Evolutionary conservation across 305 asterid species (phyloP).

Genomic region (Rubia occidens): DNA sequence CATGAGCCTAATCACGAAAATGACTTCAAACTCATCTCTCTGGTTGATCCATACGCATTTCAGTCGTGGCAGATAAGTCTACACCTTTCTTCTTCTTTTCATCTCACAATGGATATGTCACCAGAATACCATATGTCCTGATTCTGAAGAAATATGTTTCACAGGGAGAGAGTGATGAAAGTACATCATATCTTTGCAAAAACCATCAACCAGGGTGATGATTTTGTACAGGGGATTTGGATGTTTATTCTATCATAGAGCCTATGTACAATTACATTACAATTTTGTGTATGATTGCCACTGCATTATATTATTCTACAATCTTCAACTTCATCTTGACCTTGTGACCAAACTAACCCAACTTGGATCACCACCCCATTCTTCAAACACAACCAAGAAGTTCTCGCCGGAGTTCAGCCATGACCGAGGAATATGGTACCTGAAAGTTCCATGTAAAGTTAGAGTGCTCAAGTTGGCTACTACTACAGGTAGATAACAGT

Average conservation of each 20-base stretch:
- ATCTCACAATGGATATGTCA: background rate
- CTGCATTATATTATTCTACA: constrained; percentile 13
- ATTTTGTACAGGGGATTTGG: background rate
- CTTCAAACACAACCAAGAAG: constrained; percentile 74
- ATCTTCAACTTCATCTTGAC: constrained; percentile 21
- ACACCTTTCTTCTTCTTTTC: background rate
- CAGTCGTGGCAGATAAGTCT: background rate
- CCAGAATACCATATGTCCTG: too few relatives aligned
- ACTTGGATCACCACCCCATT: constrained; percentile 77
- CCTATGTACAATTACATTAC: constrained; percentile 12
- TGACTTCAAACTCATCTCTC: background rate
- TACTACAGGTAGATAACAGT: background rate
- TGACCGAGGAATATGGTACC: constrained; percentile 89
- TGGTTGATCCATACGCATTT: background rate
- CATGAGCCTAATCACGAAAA: background rate
- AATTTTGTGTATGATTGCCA: background rate
- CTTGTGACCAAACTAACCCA: constrained; percentile 52
- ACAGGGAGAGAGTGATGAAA: background rate
- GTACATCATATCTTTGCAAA: background rate
- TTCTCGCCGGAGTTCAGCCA: constrained; percentile 77
- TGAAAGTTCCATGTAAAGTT: constrained; percentile 18
- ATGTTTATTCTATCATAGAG: constrained; percentile 8
- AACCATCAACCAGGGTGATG: background rate
- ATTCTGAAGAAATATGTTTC: background rate
- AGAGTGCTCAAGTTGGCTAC: background rate